Conservation (phyloP, 2,329 filamentous ascomycete genomes). For the Parastagonospora nodorum region DNA sequence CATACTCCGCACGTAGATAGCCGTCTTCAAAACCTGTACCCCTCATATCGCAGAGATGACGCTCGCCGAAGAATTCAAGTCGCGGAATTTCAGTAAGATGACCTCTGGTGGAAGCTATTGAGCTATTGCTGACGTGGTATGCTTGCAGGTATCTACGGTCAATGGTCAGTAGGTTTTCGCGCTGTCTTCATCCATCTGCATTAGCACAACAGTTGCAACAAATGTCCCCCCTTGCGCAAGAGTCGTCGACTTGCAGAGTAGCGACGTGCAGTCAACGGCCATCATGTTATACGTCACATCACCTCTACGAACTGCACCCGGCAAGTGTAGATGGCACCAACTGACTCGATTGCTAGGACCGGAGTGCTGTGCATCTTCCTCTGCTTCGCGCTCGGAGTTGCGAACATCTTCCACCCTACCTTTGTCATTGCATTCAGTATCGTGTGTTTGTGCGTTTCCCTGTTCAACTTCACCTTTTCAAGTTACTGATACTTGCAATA, state of each 20-base stretch:
- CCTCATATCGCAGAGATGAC: constrained; percentile 53
- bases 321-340: background rate
- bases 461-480: background rate
- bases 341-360: constrained; percentile 48
- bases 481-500: constrained; percentile 22
- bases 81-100: constrained; percentile 68
- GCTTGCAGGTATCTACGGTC: constrained; percentile 66
- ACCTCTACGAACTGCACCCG: background rate
- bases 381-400: constrained; percentile 70
- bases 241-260: background rate
- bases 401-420: constrained; percentile 68
- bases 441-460: constrained; percentile 53
- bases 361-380: constrained; percentile 67
- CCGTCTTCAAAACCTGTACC: background rate
- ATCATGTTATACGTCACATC: background rate
- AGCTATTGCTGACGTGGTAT: constrained; percentile 38
- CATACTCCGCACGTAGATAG: constrained; percentile 12
- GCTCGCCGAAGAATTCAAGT: constrained; percentile 65
- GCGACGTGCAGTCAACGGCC: background rate
- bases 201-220: background rate
- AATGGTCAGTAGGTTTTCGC: constrained; percentile 60
- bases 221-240: background rate
- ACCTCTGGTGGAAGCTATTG: constrained; percentile 8
- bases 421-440: constrained; percentile 63
- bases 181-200: background rate